Evolutionary conservation across 108 stramenopile genomes (phyloP).

Genomic region (Mediolabrus comicus): DNA sequence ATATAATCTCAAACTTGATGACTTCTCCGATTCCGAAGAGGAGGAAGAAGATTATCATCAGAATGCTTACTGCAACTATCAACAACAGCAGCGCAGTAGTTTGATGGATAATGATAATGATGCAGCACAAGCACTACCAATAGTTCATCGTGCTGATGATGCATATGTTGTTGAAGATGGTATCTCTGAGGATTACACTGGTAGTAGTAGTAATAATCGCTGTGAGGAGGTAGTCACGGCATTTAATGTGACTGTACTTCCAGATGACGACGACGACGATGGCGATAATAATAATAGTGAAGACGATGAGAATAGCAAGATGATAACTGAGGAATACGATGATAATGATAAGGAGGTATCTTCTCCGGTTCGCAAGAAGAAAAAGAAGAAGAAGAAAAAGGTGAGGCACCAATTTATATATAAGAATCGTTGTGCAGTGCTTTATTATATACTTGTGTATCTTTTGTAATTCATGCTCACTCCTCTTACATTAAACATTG

Average conservation of each 20-base stretch:
- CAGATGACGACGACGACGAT: neutral
- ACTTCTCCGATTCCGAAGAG: slow-evolving; percentile 53
- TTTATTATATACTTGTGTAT: no score
- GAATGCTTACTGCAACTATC: neutral
- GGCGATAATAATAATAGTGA: slow-evolving; percentile 4
- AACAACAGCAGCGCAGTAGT: neutral
- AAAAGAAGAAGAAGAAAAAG: slow-evolving; percentile 52
- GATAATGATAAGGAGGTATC: neutral
- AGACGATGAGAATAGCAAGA: neutral
- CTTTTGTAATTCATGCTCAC: no score
- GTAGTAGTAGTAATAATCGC: no score
- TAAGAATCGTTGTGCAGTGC: no score
- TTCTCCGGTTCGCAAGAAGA: slow-evolving; percentile 5
- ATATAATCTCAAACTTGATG: slow-evolving; percentile 62
- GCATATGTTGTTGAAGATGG: neutral
- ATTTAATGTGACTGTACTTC: neutral
- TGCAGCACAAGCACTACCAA: neutral
- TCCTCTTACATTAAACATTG: no score
- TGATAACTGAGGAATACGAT: neutral
- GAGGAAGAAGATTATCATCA: slow-evolving; percentile 29
- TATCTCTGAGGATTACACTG: no score
- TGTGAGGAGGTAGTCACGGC: neutral
- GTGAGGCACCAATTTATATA: slow-evolving; percentile 26
- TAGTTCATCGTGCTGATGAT: neutral
- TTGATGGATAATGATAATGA: neutral